Conservation (phyloP, 2,329 filamentous ascomycete species). For the Ophiostoma himal-ulmi region DNA sequence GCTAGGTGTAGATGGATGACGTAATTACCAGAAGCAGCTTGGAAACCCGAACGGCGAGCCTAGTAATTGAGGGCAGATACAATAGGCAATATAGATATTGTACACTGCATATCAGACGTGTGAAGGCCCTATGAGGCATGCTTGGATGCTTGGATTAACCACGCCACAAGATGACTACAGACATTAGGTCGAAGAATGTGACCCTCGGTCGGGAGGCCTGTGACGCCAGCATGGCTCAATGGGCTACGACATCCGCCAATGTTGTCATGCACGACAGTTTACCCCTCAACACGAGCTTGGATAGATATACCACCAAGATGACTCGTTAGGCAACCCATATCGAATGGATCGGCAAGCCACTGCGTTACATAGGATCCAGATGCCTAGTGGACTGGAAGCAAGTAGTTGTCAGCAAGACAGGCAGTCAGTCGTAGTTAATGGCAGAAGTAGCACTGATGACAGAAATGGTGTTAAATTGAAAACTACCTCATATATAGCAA, state of each 20-base stretch:
- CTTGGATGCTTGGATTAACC: neutral
- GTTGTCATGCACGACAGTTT: neutral
- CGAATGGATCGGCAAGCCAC: neutral
- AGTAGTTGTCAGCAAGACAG: too few relatives aligned
- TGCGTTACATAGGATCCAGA: neutral
- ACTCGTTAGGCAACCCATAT: neutral
- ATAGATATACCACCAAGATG: neutral
- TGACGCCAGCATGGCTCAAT: conserved; percentile 9
- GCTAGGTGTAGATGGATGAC: too few relatives aligned
- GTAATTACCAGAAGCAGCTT: too few relatives aligned
- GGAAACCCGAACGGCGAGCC: too few relatives aligned
- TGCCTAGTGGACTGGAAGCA: neutral
- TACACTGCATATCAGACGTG: too few relatives aligned
- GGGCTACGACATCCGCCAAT: neutral
- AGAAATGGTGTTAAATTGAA: neutral
- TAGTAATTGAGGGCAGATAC: too few relatives aligned
- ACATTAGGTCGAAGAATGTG: neutral
- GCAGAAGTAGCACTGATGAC: neutral
- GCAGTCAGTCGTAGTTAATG: neutral
- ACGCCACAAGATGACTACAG: neutral
- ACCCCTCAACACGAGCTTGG: neutral
- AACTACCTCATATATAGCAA: neutral
- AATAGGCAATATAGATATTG: too few relatives aligned
- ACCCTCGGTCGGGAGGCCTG: neutral
- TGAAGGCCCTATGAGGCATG: neutral